Conservation (phyloP, 2,329 filamentous ascomycete species). For the Fusarium sp. region DNA sequence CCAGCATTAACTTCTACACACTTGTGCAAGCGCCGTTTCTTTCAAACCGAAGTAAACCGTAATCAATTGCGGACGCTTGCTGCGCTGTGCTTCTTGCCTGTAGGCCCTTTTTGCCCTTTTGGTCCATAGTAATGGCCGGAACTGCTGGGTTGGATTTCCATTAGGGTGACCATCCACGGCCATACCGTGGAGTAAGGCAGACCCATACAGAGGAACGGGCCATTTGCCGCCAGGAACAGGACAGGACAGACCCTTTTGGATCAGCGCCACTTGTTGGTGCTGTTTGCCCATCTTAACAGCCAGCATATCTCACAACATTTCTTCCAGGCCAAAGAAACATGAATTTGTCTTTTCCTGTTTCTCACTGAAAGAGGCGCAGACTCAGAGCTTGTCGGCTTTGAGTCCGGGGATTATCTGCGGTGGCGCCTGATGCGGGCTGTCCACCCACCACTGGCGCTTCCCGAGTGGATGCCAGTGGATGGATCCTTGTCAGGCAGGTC, state of each 20-base stretch:
- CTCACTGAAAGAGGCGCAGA: slow-evolving; percentile 39
- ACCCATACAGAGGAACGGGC: slow-evolving; percentile 31
- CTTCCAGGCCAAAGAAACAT: slow-evolving; percentile 21
- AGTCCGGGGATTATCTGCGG: slow-evolving; percentile 47
- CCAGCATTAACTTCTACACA: slow-evolving; percentile 35
- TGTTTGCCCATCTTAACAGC: background rate
- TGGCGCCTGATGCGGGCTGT: slow-evolving; percentile 49
- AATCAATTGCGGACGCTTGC: slow-evolving; percentile 34
- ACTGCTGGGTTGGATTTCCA: slow-evolving; percentile 12
- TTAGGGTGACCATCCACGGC: slow-evolving; percentile 26
- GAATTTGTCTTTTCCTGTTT: slow-evolving; percentile 30
- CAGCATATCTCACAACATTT: slow-evolving; percentile 2
- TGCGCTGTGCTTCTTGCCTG: slow-evolving; percentile 17
- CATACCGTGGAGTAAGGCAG: slow-evolving; percentile 31
- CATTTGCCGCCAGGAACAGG: slow-evolving; percentile 33
- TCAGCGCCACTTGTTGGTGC: slow-evolving; percentile 5
- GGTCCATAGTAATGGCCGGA: slow-evolving; percentile 7
- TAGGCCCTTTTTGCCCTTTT: slow-evolving; percentile 30
- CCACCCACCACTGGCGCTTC: slow-evolving; percentile 49
- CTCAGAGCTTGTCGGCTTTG: slow-evolving; percentile 45
- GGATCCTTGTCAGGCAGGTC: slow-evolving; percentile 47
- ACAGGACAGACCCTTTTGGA: slow-evolving; percentile 1
- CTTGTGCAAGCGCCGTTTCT: slow-evolving; percentile 44
- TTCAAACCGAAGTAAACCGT: slow-evolving; percentile 29
- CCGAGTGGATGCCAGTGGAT: slow-evolving; percentile 47